Base-by-base conservation (phyloP, 805 yeast species). In the Candida verbasci region DNA sequence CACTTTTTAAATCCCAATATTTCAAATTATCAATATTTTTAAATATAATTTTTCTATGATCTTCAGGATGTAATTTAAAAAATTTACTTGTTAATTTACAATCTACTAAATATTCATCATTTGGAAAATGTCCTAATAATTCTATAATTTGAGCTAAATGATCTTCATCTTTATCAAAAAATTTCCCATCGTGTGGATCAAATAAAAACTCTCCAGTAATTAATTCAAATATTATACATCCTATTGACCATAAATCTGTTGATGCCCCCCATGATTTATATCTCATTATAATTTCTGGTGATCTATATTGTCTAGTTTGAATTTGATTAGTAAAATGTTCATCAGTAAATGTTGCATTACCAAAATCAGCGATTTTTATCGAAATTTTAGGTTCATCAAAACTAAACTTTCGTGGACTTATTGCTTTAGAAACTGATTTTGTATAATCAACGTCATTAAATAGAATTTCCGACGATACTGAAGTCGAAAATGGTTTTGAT, bases 271-370 rank as follows among this genome's bases (percentile, higher is more conserved):
- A 79, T 4, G 43, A 35, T 35, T 63, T 59, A 25, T 70, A 68
- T 35, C 53, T 54, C 38, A 60, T 48, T 10, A 51, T 53, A 52
- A 53, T 60, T 53, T 91, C 98, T 1, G 97, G 97, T 0, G 96
- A 77, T 30, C 98, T 70, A 58, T 88, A 88, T 56, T 88, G 96
- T 31, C 97, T 71, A 1, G 97, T 88, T 60, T 88, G 96, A 43
- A 88, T 86, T 44, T 86, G 89, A 56, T 86, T 78, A 4, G 96
- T 85, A 59, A 83, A 86, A 55, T 88, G 96, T 34, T 76, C 76
- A 52, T 78, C 73, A 4, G 74, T 69, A 80, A 86, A 86, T 46
- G 96, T 86, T 1, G 95, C 94, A 54, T 89, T 88, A 25, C 97
- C 97, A 40, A 88, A 68, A 58, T 91, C 98, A 2, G 96, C 97